Base-by-base conservation (phyloP, 192 early-diverging fungal species). In the Gryganskiella cystojenkinii region DNA sequence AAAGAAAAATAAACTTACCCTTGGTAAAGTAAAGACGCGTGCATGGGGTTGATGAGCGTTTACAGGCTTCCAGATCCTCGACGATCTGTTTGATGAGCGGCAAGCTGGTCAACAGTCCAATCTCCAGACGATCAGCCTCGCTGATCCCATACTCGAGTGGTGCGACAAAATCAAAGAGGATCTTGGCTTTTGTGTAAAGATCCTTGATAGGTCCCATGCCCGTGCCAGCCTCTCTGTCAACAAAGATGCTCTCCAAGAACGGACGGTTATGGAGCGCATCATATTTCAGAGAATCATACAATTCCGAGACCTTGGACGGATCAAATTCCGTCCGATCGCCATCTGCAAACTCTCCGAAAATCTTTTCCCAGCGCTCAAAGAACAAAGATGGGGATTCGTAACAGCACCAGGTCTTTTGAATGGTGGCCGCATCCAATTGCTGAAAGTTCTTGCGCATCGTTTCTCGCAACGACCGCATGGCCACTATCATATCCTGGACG, bases 261-360 rank as follows among this genome's bases (percentile, higher is more conserved):
- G 82, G 75, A 22, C 97, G 89, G 71, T 99, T 99, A 71, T 99
- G 97, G 47, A 99, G 74, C n/a, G 96, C 90, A 66, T 99, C 97
- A 66, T 96, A 98, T 70, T 99, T 99, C 24, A 98, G 80, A 34
- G 96, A 96, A 71, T 99, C 97, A 69, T 98, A 97, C 7, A 99
- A 83, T 67, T 96, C 94, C 15, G 95, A 95, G 7, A 95, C 90
- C 71, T 95, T 95, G 34, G 93, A 92, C 0, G 95, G 94, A 61
- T 93, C 91, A 70, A 88, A 91, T 24, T 84, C 70, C 13, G 82
- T 61, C n/a, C 76, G 65, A 10, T 85, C 84, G 24, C 64, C 81
- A 63, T 71, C 67, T 62, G 88, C 91, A 80, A 97, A 96, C 57
- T 95, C 93, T n/a, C 83, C 81, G 67, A 99, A 94, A 28, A 99